Evolutionary conservation across 1,284 basidiomycete genomes (phyloP).

Genomic region (Sporisorium exsertum): DNA sequence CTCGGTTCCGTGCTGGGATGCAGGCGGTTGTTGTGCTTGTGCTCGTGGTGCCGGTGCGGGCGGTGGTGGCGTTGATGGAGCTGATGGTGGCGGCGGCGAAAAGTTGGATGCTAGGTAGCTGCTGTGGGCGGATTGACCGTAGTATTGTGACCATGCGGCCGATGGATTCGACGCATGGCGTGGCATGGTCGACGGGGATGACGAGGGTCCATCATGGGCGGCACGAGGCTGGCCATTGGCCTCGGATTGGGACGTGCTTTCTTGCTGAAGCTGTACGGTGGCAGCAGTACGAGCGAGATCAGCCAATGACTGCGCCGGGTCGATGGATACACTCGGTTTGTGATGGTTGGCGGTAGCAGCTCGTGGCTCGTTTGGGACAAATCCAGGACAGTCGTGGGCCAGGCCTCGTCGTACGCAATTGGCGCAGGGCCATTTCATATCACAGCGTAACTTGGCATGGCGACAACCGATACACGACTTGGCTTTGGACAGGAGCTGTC

Average conservation of each 20-base stretch:
- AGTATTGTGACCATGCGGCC: constrained; percentile 2
- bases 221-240: too few species aligned
- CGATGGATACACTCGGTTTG: background rate
- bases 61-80: too few species aligned
- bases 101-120: constrained; percentile 14
- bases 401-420: constrained; percentile 12
- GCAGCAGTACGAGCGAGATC: background rate
- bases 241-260: background rate
- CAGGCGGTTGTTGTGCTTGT: background rate
- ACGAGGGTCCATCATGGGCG: background rate
- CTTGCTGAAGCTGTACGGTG: constrained; percentile 1
- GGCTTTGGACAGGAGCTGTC: constrained; percentile 12
- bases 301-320: background rate
- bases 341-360: background rate
- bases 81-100: constrained; percentile 2
- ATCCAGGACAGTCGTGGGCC: constrained; percentile 6
- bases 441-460: constrained; percentile 6
- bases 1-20: background rate
- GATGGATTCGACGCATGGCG: background rate
- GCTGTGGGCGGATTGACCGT: constrained; percentile 11
- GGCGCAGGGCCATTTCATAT: constrained; percentile 13
- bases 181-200: background rate
- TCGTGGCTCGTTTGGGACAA: constrained; percentile 3
- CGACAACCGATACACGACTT: constrained; percentile 10
- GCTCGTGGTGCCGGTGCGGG: too few species aligned